Evolutionary conservation across 306 rosid species (phyloP), one percentile per base, ranked within the genome.

Genomic region (Vigna angularis): DNA sequence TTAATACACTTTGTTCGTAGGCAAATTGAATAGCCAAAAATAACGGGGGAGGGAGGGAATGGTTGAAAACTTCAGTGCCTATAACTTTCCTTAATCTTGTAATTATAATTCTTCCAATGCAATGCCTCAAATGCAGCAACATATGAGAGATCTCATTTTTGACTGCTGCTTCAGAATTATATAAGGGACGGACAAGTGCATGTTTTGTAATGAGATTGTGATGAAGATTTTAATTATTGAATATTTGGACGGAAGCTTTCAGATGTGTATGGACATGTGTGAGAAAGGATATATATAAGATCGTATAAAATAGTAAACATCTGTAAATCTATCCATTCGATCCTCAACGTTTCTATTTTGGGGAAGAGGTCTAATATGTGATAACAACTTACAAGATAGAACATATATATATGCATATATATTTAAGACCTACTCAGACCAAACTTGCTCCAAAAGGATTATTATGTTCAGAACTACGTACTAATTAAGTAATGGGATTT

Each of bases 371-470:
- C 76, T 74, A 74, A 73, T 32, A 16, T 16, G 15, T 58, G 66
- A 66, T 45, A 32, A 75, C 69, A 82, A 76, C 69, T 63, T 36
- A 66, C 51, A 70, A 70, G 66, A 32, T 72, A 66, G 45, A 45
- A 55, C 66, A 78, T 73, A 81, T 17, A 51, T 49, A 7, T 49
- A 4, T 48, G 10, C 1, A 38, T 42, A 81, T 18, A 51, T 49
- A 73, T 79, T 66, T 30, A 79, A 75, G 71, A 79, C 73, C 59
- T 73, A 58, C 59, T 11, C 50, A 12, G 76, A 73, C 66, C 66
- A 80, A 71, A 77, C 61, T 62, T 36, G 59, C 71, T 70, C 38
- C 32, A 22, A 59, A 44, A 48, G 51, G 65, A 81, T 61, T 66
- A 67, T 66, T 72, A 70, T 50, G 77, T 59, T 75, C 73, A 49